These are phyloP conservation scores for Lichtheimia ornata DNA, from an alignment of 371 early-diverging fungal species.

Conservation along the genomic window DNA sequence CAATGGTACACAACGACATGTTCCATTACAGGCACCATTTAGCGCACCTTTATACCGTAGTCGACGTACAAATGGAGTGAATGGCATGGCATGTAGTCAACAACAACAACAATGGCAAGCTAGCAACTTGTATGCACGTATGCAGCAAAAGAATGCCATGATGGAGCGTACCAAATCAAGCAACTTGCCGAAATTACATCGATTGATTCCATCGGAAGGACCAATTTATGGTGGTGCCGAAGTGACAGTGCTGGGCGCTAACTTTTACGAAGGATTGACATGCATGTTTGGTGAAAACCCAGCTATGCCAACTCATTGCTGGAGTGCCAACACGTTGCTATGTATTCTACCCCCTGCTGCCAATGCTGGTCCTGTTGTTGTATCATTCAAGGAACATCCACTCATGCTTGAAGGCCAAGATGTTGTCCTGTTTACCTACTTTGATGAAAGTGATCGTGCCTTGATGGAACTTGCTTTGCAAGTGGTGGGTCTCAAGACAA, in stretches of 20 bases:
- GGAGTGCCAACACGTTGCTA: constrained; percentile 65
- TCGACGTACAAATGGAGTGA: constrained; percentile 10
- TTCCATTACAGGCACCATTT: constrained; percentile 11
- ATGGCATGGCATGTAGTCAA: constrained; percentile 8
- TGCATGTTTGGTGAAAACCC: constrained; percentile 71
- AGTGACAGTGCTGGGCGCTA: constrained; percentile 69
- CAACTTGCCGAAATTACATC: constrained; percentile 44
- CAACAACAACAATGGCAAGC: constrained; percentile 25
- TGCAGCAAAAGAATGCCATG: constrained; percentile 27
- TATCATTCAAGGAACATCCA: constrained; percentile 61
- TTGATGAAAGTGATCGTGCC: constrained; percentile 74
- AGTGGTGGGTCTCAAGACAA: constrained; percentile 71
- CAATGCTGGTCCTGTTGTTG: constrained; percentile 68
- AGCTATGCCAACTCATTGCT: constrained; percentile 63
- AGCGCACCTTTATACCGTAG: not conserved
- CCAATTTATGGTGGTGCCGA: constrained; percentile 76
- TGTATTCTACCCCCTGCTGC: constrained; percentile 75
- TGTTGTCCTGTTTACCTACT: constrained; percentile 56
- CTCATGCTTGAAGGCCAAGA: constrained; percentile 52
- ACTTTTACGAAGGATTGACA: constrained; percentile 66
- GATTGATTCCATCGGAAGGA: constrained; percentile 68
- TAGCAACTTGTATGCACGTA: constrained; percentile 35
- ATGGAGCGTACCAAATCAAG: constrained; percentile 24
- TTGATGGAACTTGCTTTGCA: constrained; percentile 78
- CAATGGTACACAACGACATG: no score